These are phyloP conservation scores for Antarctomyces pellizariae DNA, from an alignment of 495 filamentous ascomycete genomes.

Conservation along the genomic window DNA sequence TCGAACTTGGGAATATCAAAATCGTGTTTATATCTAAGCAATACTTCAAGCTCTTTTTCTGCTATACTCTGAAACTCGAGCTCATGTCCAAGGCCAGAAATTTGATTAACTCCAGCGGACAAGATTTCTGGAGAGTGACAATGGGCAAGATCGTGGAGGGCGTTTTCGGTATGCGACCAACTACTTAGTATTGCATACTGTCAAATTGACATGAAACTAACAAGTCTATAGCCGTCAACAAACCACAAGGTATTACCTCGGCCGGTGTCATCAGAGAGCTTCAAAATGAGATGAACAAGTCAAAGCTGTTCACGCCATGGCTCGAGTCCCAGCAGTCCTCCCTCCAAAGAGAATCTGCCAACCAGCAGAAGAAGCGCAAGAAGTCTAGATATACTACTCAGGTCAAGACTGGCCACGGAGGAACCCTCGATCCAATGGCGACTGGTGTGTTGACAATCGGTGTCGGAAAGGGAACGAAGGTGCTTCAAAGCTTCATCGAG, in stretches of 20 bases:
- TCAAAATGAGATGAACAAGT: constrained; percentile 62
- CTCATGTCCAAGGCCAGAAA: too few species aligned
- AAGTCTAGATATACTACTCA: constrained; percentile 30
- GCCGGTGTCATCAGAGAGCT: constrained; percentile 72
- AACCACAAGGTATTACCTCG: constrained; percentile 63
- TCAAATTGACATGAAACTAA: constrained; percentile 1
- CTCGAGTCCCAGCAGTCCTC: constrained; percentile 30
- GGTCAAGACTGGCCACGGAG: constrained; percentile 91
- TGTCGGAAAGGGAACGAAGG: constrained; percentile 72
- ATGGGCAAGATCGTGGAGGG: constrained; percentile 44
- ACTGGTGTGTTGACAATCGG: constrained; percentile 80
- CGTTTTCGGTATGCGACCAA: constrained; percentile 33
- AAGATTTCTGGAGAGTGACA: constrained; percentile 21
- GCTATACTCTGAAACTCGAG: too few species aligned
- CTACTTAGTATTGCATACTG: neutral
- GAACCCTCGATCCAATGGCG: constrained; percentile 83
- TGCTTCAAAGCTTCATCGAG: constrained; percentile 45
- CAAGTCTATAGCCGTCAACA: constrained; percentile 54
- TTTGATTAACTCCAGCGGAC: too few species aligned
- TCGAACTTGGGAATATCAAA: too few species aligned
- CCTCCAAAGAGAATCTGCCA: constrained; percentile 26
- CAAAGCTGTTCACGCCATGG: constrained; percentile 50
- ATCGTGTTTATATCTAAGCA: too few species aligned
- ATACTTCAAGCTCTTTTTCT: too few species aligned
- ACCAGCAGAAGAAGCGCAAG: constrained; percentile 26